Evolutionary conservation across 129 eudicot genomes (phyloP), one percentile per base, ranked within the genome.

Genomic region (Logfia minima): DNA sequence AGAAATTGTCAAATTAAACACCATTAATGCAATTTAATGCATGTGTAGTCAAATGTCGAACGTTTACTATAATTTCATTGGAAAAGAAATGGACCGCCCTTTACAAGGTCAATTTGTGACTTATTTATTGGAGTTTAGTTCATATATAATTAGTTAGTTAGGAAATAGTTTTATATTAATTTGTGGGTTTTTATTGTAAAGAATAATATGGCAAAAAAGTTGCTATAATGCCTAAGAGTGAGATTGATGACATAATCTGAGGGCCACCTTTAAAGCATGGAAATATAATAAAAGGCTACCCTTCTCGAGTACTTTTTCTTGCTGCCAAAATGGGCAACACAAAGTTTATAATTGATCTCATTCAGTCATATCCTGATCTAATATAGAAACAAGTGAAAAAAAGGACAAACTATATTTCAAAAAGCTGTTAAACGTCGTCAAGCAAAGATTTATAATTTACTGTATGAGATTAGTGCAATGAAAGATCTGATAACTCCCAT

Each of bases 281-380:
- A 61, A 17, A 69, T 68, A 66, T 34, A 56, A 65, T 29, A 63
- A 26, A 26, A 48, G 7, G 43, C 48, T 58, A 80, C 74, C 86
- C 88, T 23, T 87, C 82, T 0, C 80, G 87, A 22, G 85, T 82
- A 51, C 55, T 87, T 23, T 87, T 87, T 62, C 34, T 79, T 71
- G 91, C 91, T 23, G 82, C 86, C 66, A 82, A 75, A 39, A 73
- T 68, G 71, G 90, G 90, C 23, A 84, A 87, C 71, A 61, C 64
- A 1, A 77, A 79, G 14, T 87, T 87, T 62, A 76, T 87, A 13
- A 59, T 68, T 10, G 80, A 75, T 74, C 88, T 82, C 29, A 68
- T 87, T 59, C 77, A 63, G 18, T 70, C 84, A 14, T 87, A 87
- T 76, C 91, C 88, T 2, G 88, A 84, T 82, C 71, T 87, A 8